Base-by-base conservation (phyloP, 192 early-diverging fungal genomes). In the Rhizoclosmatium sp. region DNA sequence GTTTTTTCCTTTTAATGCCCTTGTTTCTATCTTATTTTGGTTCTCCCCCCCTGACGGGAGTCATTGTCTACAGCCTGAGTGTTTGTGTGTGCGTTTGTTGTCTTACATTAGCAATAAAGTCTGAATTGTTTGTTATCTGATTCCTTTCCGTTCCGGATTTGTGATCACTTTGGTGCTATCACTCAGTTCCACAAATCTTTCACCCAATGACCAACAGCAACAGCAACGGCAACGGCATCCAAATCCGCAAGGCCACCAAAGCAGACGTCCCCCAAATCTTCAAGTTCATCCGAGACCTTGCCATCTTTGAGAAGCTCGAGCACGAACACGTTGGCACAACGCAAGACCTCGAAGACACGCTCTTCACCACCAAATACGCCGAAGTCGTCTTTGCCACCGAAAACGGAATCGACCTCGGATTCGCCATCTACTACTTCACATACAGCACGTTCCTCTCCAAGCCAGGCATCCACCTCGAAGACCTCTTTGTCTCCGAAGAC, bases 361-460 rank as follows among this genome's bases (percentile, higher is more conserved):
- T 95, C 39, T 95, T 95, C 68, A 91, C 89, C 19, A 86, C 78
- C 0, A 91, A 87, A 14, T 92, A 89, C 75, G 93, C 93, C 10
- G 83, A 93, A 23, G 92, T 92, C 47, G 75, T 95, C 47, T 80
- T 95, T 81, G 93, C 93, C 9, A 86, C 76, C 71, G 82, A 86
- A 67, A 71, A 81, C 40, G 78, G 60, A 42, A 5, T 80, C n/a
- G 71, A 91, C 21, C 92, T 90, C 1, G 95, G 93, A 1, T 89
- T 97, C 78, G 93, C 94, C 4, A 85, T 97, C 62, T 97, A 91
- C 75, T 97, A 95, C 76, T 88, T 89, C 82, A 97, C 95, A 85
- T 97, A 92, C 76, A 91, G 89, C 21, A 93, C 93, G 0, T 94
- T 92, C 84, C 71, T 88, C 14, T 23, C 49, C 31, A 75, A 83